Conservation (phyloP, 306 rosid species). For the Hippophae tibetana region DNA sequence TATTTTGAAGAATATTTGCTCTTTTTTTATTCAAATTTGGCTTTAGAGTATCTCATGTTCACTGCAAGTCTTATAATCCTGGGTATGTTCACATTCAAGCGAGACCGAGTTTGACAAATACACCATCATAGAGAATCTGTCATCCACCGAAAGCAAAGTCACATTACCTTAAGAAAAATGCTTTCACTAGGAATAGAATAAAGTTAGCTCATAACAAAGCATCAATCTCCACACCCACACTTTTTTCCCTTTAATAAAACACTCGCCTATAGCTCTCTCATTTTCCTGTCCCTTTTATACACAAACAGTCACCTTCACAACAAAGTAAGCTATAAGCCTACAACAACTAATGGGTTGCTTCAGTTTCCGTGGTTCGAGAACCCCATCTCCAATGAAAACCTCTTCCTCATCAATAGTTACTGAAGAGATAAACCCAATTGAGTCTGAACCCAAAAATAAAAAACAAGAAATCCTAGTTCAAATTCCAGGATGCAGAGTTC, state of each 20-base stretch:
- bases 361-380: slow-evolving; percentile 35
- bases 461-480: slow-evolving; percentile 47
- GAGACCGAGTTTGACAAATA: slow-evolving; percentile 4
- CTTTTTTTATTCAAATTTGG: too few relatives aligned
- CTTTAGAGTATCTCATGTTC: too few relatives aligned
- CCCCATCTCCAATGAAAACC: slow-evolving; percentile 21
- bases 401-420: slow-evolving; percentile 1
- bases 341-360: slow-evolving; percentile 47
- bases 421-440: not conserved
- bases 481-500: slow-evolving; percentile 61
- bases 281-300: not conserved
- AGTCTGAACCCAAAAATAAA: slow-evolving; percentile 21
- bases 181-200: slow-evolving; percentile 30
- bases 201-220: slow-evolving; percentile 29
- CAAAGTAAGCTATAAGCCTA: not conserved
- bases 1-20: too few relatives aligned
- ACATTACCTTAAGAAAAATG: slow-evolving; percentile 14
- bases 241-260: slow-evolving; percentile 4
- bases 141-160: slow-evolving; percentile 53
- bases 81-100: too few relatives aligned
- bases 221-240: slow-evolving; percentile 19
- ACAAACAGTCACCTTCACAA: slow-evolving; percentile 7
- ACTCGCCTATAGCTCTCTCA: not conserved
- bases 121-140: slow-evolving; percentile 4
- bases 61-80: too few relatives aligned